Conservation (phyloP, 2,329 filamentous ascomycete genomes). For the Domatiomyces globalis region DNA sequence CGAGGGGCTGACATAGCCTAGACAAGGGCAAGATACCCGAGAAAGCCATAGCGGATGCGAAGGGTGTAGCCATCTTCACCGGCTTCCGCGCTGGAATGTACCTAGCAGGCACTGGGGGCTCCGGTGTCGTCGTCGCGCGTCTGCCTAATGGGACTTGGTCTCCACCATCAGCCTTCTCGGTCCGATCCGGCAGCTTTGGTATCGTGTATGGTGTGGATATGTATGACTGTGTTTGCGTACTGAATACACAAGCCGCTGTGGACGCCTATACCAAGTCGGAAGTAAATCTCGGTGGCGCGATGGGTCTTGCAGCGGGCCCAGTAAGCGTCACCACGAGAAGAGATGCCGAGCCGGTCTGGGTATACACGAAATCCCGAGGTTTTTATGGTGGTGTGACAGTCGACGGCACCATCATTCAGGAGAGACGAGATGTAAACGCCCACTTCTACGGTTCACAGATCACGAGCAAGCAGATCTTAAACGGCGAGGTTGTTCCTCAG, state of each 20-base stretch:
- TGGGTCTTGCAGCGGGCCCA: conserved; percentile 6
- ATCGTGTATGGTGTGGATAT: conserved; percentile 7
- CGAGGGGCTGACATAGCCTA: not conserved
- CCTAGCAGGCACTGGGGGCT: conserved; percentile 7
- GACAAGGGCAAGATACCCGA: conserved; percentile 5
- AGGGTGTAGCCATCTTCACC: conserved; percentile 9
- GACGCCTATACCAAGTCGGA: conserved; percentile 3
- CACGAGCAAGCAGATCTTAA: conserved; percentile 6
- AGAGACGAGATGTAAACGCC: conserved; percentile 3
- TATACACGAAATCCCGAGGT: conserved; percentile 8
- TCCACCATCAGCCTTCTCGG: conserved; percentile 6
- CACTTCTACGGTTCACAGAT: conserved; percentile 3
- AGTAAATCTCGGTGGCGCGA: conserved; percentile 4
- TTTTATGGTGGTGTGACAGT: conserved; percentile 9
- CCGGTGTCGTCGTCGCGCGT: conserved; percentile 9
- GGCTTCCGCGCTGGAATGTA: conserved; percentile 10
- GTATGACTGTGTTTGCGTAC: conserved; percentile 11
- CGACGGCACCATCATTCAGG: conserved; percentile 7
- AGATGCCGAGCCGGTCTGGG: conserved; percentile 9
- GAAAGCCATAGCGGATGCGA: conserved; percentile 8
- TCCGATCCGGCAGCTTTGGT: conserved; percentile 5
- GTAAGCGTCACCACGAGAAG: conserved; percentile 3
- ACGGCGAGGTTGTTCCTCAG: conserved; percentile 2
- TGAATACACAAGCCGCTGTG: conserved; percentile 9
- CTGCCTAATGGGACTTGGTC: conserved; percentile 10